Evolutionary conservation across 352 stramenopile species (phyloP).

Genomic region (Pythium aquatile): DNA sequence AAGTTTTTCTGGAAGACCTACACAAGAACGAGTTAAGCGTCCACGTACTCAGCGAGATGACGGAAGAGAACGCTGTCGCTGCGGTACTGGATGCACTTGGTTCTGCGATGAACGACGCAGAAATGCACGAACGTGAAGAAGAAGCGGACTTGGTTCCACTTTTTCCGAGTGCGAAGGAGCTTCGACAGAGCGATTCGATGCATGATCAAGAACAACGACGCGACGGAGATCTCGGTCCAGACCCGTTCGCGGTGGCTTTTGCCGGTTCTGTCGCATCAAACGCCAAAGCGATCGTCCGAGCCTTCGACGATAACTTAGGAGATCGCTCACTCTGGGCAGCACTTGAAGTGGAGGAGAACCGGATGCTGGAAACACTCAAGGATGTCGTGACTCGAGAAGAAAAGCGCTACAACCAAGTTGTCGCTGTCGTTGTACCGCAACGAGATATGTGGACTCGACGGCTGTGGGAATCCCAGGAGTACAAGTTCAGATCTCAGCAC

Average conservation of each 20-base stretch:
- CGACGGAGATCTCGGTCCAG: constrained; percentile 13
- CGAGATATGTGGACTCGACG: constrained; percentile 49
- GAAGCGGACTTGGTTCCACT: constrained; percentile 61
- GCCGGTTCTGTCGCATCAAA: constrained; percentile 14
- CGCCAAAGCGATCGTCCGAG: background rate
- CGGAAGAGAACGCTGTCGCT: constrained; percentile 53
- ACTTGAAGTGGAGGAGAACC: constrained; percentile 80
- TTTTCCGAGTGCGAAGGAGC: constrained; percentile 62
- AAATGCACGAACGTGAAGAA: constrained; percentile 75
- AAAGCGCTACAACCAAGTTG: constrained; percentile 5
- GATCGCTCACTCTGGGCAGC: constrained; percentile 68
- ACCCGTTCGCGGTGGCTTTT: constrained; percentile 27
- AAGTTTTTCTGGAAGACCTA: constrained; percentile 69
- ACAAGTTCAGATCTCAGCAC: constrained; percentile 69
- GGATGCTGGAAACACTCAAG: constrained; percentile 61
- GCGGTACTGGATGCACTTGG: constrained; percentile 58
- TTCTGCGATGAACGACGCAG: constrained; percentile 61
- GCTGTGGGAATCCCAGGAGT: constrained; percentile 66
- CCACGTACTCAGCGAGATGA: constrained; percentile 53
- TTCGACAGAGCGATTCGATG: constrained; percentile 25
- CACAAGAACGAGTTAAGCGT: constrained; percentile 46
- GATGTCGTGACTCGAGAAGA: constrained; percentile 32
- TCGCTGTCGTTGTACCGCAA: constrained; percentile 8
- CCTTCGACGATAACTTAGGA: constrained; percentile 35
- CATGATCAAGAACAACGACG: constrained; percentile 11